Evolutionary conservation across 2,329 filamentous ascomycete species (phyloP).

Genomic region (Aspergillus calidoustus): DNA sequence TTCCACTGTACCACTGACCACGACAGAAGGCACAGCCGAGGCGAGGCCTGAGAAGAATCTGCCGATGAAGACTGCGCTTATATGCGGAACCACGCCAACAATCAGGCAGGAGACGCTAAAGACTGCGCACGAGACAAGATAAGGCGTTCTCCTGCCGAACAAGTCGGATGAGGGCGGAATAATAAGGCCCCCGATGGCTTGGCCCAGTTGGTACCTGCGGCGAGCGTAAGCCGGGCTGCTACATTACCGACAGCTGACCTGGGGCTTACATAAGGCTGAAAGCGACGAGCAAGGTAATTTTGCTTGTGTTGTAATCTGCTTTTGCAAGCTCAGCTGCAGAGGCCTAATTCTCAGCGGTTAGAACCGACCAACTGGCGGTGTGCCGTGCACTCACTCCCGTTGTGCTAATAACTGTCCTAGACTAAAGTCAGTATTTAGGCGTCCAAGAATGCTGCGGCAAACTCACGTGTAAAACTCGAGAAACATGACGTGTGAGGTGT

Average conservation of each 20-base stretch:
- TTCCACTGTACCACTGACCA: slow-evolving; percentile 15
- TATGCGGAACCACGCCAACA: slow-evolving; percentile 7
- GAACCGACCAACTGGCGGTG: not conserved
- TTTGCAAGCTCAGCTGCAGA: slow-evolving; percentile 8
- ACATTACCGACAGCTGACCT: not conserved
- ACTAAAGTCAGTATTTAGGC: not conserved
- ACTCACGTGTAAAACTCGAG: slow-evolving; percentile 27
- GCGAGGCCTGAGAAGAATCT: slow-evolving; percentile 12
- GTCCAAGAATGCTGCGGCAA: not conserved
- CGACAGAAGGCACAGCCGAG: slow-evolving; percentile 14
- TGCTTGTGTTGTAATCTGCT: not conserved
- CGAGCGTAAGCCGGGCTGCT: not conserved
- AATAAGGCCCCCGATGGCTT: slow-evolving; percentile 11
- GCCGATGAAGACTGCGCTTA: slow-evolving; percentile 7
- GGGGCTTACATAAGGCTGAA: slow-evolving; percentile 9
- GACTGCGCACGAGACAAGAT: slow-evolving; percentile 2
- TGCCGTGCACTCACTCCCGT: not conserved
- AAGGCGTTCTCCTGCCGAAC: slow-evolving; percentile 17
- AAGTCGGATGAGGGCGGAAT: slow-evolving; percentile 16
- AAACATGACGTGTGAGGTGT: slow-evolving; percentile 28
- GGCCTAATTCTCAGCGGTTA: not conserved
- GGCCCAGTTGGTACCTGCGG: slow-evolving; percentile 7
- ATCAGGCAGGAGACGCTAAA: slow-evolving; percentile 12
- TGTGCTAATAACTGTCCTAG: slow-evolving; percentile 1
- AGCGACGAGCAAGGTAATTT: not conserved